Evolutionary conservation across 306 rosid species (phyloP).

Genomic region (Astragalus membranaceus): DNA sequence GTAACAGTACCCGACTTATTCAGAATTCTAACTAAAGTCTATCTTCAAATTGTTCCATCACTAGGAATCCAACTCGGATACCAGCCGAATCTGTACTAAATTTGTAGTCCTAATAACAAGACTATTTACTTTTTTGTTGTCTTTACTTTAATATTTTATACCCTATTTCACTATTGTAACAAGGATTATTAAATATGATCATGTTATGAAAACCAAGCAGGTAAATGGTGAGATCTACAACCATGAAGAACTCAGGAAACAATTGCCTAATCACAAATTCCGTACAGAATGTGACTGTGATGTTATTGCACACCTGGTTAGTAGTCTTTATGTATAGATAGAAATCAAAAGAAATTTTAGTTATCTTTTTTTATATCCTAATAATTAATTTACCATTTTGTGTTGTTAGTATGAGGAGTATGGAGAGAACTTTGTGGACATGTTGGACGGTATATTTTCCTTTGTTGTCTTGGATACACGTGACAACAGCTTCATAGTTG

Average conservation of each 20-base stretch:
- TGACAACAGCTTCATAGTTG: slow-evolving; percentile 88
- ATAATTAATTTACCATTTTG: neutral
- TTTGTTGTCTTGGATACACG: slow-evolving; percentile 87
- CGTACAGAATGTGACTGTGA: slow-evolving; percentile 91
- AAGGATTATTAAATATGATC: no score
- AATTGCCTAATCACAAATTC: slow-evolving; percentile 61
- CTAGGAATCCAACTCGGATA: no score
- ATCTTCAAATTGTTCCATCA: no score
- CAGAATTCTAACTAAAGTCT: no score
- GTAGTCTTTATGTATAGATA: neutral
- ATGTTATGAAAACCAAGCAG: slow-evolving; percentile 43
- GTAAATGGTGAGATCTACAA: slow-evolving; percentile 96
- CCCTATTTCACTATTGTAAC: no score
- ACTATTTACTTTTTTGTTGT: no score
- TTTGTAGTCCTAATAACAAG: no score
- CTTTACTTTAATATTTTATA: no score
- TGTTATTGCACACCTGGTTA: slow-evolving; percentile 87
- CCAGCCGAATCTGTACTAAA: no score
- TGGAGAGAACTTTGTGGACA: slow-evolving; percentile 80
- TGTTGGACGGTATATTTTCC: slow-evolving; percentile 88
- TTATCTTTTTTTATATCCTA: neutral
- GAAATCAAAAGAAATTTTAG: neutral
- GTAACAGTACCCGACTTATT: no score
- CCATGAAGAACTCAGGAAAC: slow-evolving; percentile 79
- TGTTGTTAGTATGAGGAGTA: slow-evolving; percentile 65